Evolutionary conservation across 441 rosid genomes (phyloP).

Genomic region (Bruguiera hainesii): DNA sequence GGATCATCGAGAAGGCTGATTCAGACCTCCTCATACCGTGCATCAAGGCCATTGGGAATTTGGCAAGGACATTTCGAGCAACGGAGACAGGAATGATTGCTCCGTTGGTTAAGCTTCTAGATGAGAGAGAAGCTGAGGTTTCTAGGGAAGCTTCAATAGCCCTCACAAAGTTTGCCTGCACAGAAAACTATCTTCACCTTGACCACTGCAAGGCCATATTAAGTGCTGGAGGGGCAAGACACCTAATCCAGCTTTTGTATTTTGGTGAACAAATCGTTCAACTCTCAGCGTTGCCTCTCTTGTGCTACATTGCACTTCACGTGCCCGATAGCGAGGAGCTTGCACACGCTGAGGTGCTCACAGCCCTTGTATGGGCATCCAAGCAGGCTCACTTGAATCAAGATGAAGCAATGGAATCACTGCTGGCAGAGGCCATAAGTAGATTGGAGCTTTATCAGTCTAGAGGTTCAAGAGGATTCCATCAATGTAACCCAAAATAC

Average conservation of each 20-base stretch:
- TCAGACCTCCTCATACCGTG: constrained; percentile 75
- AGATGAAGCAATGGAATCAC: constrained; percentile 42
- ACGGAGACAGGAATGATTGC: constrained; percentile 80
- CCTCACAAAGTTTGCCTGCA: constrained; percentile 67
- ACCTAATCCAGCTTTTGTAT: constrained; percentile 73
- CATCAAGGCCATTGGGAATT: constrained; percentile 70
- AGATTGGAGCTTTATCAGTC: constrained; percentile 86
- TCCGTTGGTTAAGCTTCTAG: constrained; percentile 74
- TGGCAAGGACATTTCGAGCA: constrained; percentile 82
- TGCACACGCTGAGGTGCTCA: constrained; percentile 66
- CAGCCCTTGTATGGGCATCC: constrained; percentile 81
- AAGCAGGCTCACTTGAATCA: constrained; percentile 56
- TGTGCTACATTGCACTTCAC: constrained; percentile 69
- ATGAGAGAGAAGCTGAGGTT: constrained; percentile 68
- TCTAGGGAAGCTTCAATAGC: constrained; percentile 62
- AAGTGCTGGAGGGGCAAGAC: constrained; percentile 71
- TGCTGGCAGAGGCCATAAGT: constrained; percentile 68
- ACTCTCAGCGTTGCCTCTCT: constrained; percentile 47
- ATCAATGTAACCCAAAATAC: constrained; percentile 30
- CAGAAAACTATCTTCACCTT: constrained; percentile 63
- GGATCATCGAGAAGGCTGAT: constrained; percentile 61
- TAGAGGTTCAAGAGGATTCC: constrained; percentile 72
- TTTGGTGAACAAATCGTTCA: constrained; percentile 71
- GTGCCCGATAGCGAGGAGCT: constrained; percentile 88
- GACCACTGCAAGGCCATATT: constrained; percentile 88